Evolutionary conservation across 2,329 filamentous ascomycete genomes (phyloP), one percentile per base, ranked within the genome.

Genomic region (Nemania sp.): DNA sequence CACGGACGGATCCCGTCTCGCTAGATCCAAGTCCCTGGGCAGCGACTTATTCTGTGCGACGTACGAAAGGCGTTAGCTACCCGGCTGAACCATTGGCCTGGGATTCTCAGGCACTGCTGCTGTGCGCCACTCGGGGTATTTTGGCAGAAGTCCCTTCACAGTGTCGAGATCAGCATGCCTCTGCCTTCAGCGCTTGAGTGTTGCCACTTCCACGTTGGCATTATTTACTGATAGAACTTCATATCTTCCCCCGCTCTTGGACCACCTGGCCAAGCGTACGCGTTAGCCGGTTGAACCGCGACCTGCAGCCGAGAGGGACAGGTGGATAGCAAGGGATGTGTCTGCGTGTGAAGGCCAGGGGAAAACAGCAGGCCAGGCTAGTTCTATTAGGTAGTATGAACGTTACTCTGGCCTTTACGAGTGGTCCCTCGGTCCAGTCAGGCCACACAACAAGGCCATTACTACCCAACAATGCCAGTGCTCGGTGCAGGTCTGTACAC

Each of bases 341-440:
- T 45, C 42, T 45, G 39, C 14, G n/a, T 46, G 17, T 52, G 36
- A 37, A 52, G 42, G 50, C 45, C 51, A 49, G 54, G 54, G 54
- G 44, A 54, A 46, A 49, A 31, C 40, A 54, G 59, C 39, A 60
- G 46, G 37, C 52, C 54, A 52, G 40, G 41, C 49, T 60, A 62
- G 54, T 60, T 55, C 49, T 52, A 47, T 56, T 56, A 56, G 54
- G 59, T 56, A 44, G 55, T 51, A 55, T 56, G 49, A 57, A 59
- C 49, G 53, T 59, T 61, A 53, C 56, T 59, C 47, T 57, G 54
- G 56, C 55, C 60, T 56, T 63, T 59, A 61, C 55, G 57, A 59
- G 54, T 62, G 63, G 64, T 61, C 62, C 61, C 60, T 64, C 59
- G 60, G 60, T 61, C 64, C 57, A 63, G 64, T 61, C 61, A 63